These are phyloP conservation scores for Sporobolomyces phaffii DNA, from an alignment of 768 basidiomycete species.

Conservation along the genomic window DNA sequence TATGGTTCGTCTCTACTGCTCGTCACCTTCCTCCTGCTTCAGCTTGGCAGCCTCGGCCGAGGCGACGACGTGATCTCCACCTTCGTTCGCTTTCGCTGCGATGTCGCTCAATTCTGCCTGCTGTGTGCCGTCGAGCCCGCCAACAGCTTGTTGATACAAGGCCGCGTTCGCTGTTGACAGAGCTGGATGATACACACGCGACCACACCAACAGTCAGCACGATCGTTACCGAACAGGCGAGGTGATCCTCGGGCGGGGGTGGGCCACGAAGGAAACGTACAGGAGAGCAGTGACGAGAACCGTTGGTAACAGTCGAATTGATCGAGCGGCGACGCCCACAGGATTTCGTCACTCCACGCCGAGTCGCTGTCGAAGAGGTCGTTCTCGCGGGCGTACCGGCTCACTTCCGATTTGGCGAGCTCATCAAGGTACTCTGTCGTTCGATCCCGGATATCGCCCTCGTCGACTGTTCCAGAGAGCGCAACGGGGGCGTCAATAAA, in stretches of 20 bases:
- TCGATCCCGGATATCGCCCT: slow-evolving; percentile 77
- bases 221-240: no score
- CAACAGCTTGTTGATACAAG: slow-evolving; percentile 24
- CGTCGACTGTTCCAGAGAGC: slow-evolving; percentile 46
- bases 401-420: slow-evolving; percentile 75
- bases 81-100: slow-evolving; percentile 32
- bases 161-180: slow-evolving; percentile 16
- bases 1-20: no score
- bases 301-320: slow-evolving; percentile 66
- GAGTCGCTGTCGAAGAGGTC: slow-evolving; percentile 54
- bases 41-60: neutral
- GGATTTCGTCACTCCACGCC: slow-evolving; percentile 60
- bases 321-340: slow-evolving; percentile 78
- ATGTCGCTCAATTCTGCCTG: slow-evolving; percentile 26
- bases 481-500: no score
- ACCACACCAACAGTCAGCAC: no score
- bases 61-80: slow-evolving; percentile 33
- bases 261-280: no score
- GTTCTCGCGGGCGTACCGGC: slow-evolving; percentile 57
- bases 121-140: slow-evolving; percentile 8
- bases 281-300: slow-evolving; percentile 70
- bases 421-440: slow-evolving; percentile 82
- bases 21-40: neutral
- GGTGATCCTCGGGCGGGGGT: no score
- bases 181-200: no score